Conservation (phyloP, 345 rosid species). For the Corchorus olitorius region DNA sequence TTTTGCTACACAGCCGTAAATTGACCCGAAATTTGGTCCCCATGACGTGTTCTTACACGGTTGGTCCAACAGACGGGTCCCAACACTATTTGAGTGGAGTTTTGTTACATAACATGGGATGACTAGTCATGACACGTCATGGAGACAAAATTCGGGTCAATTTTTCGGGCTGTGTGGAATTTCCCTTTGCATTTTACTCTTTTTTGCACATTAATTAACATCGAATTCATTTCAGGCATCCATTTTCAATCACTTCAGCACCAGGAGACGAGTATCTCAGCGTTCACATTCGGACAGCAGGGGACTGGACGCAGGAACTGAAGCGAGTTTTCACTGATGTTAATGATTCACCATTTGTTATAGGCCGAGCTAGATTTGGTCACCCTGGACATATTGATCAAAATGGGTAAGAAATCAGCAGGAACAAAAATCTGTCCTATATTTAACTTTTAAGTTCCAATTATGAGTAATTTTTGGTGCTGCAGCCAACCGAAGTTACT, state of each 20-base stretch:
- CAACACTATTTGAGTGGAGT: too few relatives aligned
- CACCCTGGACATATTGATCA: slow-evolving; percentile 40
- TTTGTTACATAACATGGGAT: too few relatives aligned
- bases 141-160: too few relatives aligned
- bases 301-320: slow-evolving; percentile 95
- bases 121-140: too few relatives aligned
- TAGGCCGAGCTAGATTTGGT: slow-evolving; percentile 65
- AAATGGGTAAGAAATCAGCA: slow-evolving; percentile 41
- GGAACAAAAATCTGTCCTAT: background rate
- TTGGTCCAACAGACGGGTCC: too few relatives aligned
- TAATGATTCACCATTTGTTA: slow-evolving; percentile 49
- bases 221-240: slow-evolving; percentile 60
- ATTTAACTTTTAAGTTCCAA: background rate
- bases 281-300: slow-evolving; percentile 85
- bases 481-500: slow-evolving; percentile 74
- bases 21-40: too few relatives aligned
- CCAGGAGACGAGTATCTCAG: slow-evolving; percentile 85
- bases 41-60: too few relatives aligned
- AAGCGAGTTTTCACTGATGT: slow-evolving; percentile 63
- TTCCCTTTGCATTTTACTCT: background rate
- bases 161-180: too few relatives aligned
- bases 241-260: slow-evolving; percentile 92
- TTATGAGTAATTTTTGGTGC: background rate
- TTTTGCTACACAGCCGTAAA: too few relatives aligned
- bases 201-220: background rate